Conservation (phyloP, 202 grass and related monocot genomes). For the Carex arenaria region DNA sequence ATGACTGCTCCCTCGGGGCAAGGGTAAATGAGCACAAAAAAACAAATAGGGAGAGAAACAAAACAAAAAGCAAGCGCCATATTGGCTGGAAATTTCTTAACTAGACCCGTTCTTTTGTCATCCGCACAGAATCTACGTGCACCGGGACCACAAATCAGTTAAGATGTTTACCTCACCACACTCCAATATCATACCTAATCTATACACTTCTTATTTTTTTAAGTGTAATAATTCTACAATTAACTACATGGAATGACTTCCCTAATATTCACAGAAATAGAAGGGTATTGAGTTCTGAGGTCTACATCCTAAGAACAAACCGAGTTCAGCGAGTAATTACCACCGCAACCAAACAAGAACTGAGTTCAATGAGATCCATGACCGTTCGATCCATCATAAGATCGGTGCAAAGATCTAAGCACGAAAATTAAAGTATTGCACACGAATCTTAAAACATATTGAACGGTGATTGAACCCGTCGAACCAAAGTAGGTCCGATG, state of each 20-base stretch:
- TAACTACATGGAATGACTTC: background rate
- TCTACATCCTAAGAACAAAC: background rate
- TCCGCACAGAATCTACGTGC: background rate
- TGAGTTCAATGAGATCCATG: no score
- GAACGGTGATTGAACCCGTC: no score
- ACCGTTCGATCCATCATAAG: no score
- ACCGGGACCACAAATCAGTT: background rate
- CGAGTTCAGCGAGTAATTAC: conserved; percentile 18
- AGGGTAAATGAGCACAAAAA: conserved; percentile 15
- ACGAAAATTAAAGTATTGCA: no score
- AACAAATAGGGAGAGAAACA: conserved; percentile 2
- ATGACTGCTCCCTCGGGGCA: conserved; percentile 41
- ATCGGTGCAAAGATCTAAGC: no score
- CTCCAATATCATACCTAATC: no score
- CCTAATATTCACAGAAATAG: background rate
- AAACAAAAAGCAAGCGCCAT: conserved; percentile 31
- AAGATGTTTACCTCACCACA: background rate
- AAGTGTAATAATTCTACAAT: background rate
- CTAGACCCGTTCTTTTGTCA: background rate
- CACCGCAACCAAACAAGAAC: conserved; percentile 11
- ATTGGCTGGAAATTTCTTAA: background rate
- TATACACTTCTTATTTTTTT: no score
- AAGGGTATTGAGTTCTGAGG: background rate
- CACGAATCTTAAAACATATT: no score
- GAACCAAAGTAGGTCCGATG: no score